Percentiles rank a stretch among this genome's conserved stretches.
phyloP scores from a whole-genome alignment of 2,329 filamentous ascomycete species.

The Pseudocercospora eumusae region DNA sequence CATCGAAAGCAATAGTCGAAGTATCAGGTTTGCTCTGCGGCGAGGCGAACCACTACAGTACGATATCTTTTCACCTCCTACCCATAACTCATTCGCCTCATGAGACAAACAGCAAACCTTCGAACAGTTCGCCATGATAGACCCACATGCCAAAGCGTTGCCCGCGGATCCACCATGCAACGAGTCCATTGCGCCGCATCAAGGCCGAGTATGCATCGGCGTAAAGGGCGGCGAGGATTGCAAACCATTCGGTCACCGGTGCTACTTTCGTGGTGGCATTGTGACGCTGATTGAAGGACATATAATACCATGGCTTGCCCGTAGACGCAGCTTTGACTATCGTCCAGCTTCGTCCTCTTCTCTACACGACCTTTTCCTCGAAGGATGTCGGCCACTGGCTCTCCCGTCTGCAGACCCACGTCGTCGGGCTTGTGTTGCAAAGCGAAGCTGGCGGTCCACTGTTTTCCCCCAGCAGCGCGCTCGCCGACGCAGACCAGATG shows the following conservation, averaged over 20 bases:
- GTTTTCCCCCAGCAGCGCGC: slow-evolving; percentile 17
- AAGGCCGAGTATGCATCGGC: slow-evolving; percentile 17
- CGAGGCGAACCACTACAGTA: not conserved
- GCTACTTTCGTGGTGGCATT: not conserved
- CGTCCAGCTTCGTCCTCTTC: not conserved
- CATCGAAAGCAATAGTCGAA: not conserved
- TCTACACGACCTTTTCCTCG: not conserved
- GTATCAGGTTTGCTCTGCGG: not conserved
- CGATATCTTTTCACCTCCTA: not conserved
- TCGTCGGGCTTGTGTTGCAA: not conserved
- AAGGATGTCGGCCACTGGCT: not conserved
- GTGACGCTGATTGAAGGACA: not conserved
- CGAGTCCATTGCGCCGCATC: slow-evolving; percentile 10
- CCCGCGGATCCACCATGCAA: not conserved
- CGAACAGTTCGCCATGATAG: not conserved
- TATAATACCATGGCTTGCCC: slow-evolving; percentile 2
- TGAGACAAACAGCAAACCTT: not conserved
- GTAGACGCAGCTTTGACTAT: not conserved
- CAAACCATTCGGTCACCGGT: slow-evolving; percentile 5
- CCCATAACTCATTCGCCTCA: not conserved
- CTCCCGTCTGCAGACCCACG: not conserved
- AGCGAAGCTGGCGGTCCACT: slow-evolving; percentile 13
- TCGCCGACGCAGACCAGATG: slow-evolving; percentile 3
- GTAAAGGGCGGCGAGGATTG: slow-evolving; percentile 11
- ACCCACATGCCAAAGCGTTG: not conserved